Evolutionary conservation across 495 filamentous ascomycete species (phyloP), one percentile per base, ranked within the genome.

Genomic region (Aspergillus avenaceus): DNA sequence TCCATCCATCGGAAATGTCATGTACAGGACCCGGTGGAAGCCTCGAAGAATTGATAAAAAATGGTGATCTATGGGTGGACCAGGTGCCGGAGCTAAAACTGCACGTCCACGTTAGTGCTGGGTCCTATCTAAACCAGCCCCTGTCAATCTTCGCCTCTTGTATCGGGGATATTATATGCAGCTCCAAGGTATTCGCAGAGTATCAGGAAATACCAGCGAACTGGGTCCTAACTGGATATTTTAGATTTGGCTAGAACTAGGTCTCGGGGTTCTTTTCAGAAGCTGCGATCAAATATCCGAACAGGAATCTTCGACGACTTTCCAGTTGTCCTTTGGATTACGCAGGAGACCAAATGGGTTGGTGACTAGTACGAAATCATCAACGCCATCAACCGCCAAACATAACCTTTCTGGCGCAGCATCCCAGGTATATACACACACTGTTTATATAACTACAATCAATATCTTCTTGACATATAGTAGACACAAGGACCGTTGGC

Each of bases 231-330:
- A 52, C 45, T 41, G 40, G 0, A 37, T 4, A 11, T 16, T 12
- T 26, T 32, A 74, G 71, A 43, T 70, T 14, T 74, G 69, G 69
- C 38, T 55, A 2, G 62, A 69, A 3, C 50, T 72, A 25, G 67
- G 61, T 12, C 67, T 70, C 9, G 38, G 41, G 12, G 53, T 59
- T n/a, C 37, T 50, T 7, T 56, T 59, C 41, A 66, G 62, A 45
- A 57, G 50, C 28, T 53, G 37, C 29, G 51, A 54, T 3, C 27
- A 49, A 19, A 27, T 11, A 8, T 8, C 9, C 0, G 28, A 53
- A 8, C 24, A 38, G 0, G 27, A 44, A 21, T 13, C 5, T 8
- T 24, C 45, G 25, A 47, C 29, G 8, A n/a, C 12, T 23, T 48
- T 60, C 11, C 44, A 44, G 5, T 41, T 74, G 9, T 47, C 43